These are phyloP conservation scores for Neurospora sp. DNA, from an alignment of 495 filamentous ascomycete species.

Conservation along the genomic window DNA sequence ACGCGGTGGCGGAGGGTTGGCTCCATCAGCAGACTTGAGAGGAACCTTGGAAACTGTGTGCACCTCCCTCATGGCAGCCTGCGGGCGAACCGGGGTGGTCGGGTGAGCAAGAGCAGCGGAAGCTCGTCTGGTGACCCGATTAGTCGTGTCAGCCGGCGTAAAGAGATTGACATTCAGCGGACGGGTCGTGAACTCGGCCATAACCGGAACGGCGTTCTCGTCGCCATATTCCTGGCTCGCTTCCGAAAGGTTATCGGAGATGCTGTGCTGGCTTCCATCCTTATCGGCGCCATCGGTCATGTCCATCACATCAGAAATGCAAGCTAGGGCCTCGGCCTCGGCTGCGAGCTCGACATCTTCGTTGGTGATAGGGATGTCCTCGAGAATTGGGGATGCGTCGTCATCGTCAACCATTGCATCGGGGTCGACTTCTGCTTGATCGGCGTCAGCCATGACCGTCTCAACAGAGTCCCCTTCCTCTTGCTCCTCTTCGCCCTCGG, in stretches of 20 bases:
- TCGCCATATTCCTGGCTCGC: conserved; percentile 54
- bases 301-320: neutral
- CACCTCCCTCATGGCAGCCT: conserved; percentile 28
- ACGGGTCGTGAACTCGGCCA: neutral
- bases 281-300: neutral
- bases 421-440: neutral
- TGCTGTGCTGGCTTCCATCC: conserved; percentile 2
- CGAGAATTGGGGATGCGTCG: conserved; percentile 20
- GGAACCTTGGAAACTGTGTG: conserved; percentile 72
- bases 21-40: conserved; percentile 55
- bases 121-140: neutral
- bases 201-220: conserved; percentile 44
- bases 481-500: conserved; percentile 20
- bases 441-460: neutral
- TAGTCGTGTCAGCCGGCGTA: neutral
- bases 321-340: conserved; percentile 30
- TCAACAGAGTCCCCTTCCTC: conserved; percentile 7
- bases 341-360: conserved; percentile 38
- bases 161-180: neutral
- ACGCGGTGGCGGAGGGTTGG: conserved; percentile 35
- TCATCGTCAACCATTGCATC: conserved; percentile 3
- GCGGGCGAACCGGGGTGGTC: conserved; percentile 23
- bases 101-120: conserved; percentile 5
- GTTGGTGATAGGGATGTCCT: conserved; percentile 27
- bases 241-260: conserved; percentile 40